These are phyloP conservation scores for Pseudogymnoascus sp. DNA, from an alignment of 2,329 filamentous ascomycete genomes.

Conservation along the genomic window DNA sequence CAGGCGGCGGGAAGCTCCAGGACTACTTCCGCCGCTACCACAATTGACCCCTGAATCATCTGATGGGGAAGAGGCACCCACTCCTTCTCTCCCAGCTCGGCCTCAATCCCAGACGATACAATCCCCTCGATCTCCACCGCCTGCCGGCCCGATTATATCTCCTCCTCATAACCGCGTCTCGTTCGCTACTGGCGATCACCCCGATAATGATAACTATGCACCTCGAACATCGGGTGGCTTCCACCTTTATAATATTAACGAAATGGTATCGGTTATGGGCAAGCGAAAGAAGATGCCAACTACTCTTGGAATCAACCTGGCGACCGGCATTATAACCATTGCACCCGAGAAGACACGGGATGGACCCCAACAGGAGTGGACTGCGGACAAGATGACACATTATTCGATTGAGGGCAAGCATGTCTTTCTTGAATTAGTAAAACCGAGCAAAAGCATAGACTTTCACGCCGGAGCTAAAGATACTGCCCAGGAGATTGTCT, in stretches of 20 bases:
- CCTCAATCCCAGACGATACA: slow-evolving; percentile 49
- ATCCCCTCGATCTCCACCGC: slow-evolving; percentile 35
- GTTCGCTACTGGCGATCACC: slow-evolving; percentile 27
- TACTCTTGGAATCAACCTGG: slow-evolving; percentile 88
- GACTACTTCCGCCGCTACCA: slow-evolving; percentile 41
- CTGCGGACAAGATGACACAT: slow-evolving; percentile 89
- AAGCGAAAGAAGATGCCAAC: slow-evolving; percentile 98
- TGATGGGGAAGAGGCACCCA: slow-evolving; percentile 54
- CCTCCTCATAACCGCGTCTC: slow-evolving; percentile 48
- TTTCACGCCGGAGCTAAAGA: slow-evolving; percentile 97
- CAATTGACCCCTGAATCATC: slow-evolving; percentile 61
- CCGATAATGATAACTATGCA: slow-evolving; percentile 38
- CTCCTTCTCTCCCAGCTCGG: slow-evolving; percentile 57
- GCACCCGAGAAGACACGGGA: slow-evolving; percentile 79
- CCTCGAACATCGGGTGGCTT: slow-evolving; percentile 67
- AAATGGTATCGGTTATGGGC: slow-evolving; percentile 95
- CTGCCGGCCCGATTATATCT: slow-evolving; percentile 37
- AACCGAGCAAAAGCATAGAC: slow-evolving; percentile 89
- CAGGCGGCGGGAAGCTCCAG: slow-evolving; percentile 37
- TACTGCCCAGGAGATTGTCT: slow-evolving; percentile 88
- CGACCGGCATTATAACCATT: slow-evolving; percentile 83
- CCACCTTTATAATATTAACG: slow-evolving; percentile 93
- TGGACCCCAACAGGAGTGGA: slow-evolving; percentile 86
- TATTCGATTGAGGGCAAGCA: slow-evolving; percentile 98
- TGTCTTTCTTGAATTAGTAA: slow-evolving; percentile 87